A percentile compares a stretch with the other conserved stretches of the same genome.
phyloP scores from a whole-genome alignment of 495 filamentous ascomycete species.

The Penicillium paradoxum region DNA sequence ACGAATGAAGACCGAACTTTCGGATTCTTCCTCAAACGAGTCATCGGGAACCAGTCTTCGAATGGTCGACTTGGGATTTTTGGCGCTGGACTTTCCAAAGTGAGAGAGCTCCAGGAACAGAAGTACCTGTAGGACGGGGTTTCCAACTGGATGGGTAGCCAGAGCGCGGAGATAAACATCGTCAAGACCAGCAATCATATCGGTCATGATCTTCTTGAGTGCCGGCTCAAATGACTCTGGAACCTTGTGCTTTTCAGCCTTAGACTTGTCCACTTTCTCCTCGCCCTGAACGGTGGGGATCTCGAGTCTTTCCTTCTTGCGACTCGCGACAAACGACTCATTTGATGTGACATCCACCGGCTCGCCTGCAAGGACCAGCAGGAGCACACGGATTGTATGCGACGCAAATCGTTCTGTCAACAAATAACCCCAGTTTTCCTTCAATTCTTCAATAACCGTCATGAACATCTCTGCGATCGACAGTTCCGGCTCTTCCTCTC shows the following conservation, averaged over 20 bases:
- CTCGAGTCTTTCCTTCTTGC: slow-evolving; percentile 79
- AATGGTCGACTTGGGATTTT: slow-evolving; percentile 56
- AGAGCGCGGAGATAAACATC: slow-evolving; percentile 70
- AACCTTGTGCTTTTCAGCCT: slow-evolving; percentile 49
- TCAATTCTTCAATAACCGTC: slow-evolving; percentile 72
- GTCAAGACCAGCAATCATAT: slow-evolving; percentile 65
- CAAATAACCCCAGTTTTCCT: slow-evolving; percentile 75
- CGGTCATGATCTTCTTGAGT: slow-evolving; percentile 70
- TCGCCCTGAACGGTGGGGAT: slow-evolving; percentile 29
- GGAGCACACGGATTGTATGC: slow-evolving; percentile 77
- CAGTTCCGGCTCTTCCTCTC: slow-evolving; percentile 37
- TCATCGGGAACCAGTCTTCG: slow-evolving; percentile 61
- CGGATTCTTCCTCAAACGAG: slow-evolving; percentile 51
- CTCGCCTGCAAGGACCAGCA: slow-evolving; percentile 79
- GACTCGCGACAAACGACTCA: slow-evolving; percentile 71
- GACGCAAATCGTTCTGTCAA: slow-evolving; percentile 88
- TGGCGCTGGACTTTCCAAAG: slow-evolving; percentile 57
- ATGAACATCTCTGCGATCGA: slow-evolving; percentile 86
- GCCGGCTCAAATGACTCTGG: slow-evolving; percentile 73
- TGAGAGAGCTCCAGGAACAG: slow-evolving; percentile 76
- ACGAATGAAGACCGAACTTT: slow-evolving; percentile 68
- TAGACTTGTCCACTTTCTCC: slow-evolving; percentile 33
- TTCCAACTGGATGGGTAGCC: slow-evolving; percentile 81
- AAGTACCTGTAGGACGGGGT: slow-evolving; percentile 82
- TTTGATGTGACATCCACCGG: slow-evolving; percentile 61